These are phyloP conservation scores for Medicago ruthenica DNA, from an alignment of 306 rosid genomes.

Conservation along the genomic window DNA sequence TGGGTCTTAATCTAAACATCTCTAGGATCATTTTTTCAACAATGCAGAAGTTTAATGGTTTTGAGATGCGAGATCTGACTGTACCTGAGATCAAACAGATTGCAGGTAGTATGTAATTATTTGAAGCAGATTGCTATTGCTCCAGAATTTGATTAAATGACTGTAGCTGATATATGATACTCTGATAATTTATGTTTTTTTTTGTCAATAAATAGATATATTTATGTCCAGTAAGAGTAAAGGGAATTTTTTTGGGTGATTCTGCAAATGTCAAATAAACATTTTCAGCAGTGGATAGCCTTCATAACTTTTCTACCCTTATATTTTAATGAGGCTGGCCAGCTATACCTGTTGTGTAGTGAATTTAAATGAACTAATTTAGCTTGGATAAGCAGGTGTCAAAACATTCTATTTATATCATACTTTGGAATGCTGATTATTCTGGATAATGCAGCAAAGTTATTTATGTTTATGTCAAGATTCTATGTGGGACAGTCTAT, in stretches of 20 bases:
- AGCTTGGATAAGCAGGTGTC: neutral
- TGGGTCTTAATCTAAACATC: conserved; percentile 98
- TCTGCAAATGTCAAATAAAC: neutral
- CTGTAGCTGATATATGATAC: conserved; percentile 24
- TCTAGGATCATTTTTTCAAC: conserved; percentile 94
- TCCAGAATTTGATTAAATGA: conserved; percentile 34
- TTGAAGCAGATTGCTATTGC: conserved; percentile 13
- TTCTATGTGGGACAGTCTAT: conserved; percentile 2
- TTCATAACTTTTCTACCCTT: conserved; percentile 21
- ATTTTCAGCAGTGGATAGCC: conserved; percentile 20
- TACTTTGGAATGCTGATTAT: conserved; percentile 10
- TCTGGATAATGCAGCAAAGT: conserved; percentile 5
- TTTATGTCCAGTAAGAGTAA: neutral
- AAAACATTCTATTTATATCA: conserved; percentile 19
- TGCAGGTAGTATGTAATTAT: conserved; percentile 65
- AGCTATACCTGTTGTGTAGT: conserved; percentile 9
- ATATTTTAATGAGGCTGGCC: conserved; percentile 16
- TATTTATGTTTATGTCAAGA: neutral
- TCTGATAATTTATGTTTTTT: conserved; percentile 23
- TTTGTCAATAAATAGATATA: conserved; percentile 4
- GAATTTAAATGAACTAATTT: neutral
- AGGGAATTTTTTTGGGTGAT: conserved; percentile 1
- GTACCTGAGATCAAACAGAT: conserved; percentile 91
- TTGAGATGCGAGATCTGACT: conserved; percentile 71
- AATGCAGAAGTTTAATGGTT: conserved; percentile 83